Percentiles rank a stretch among this genome's conserved stretches.
Evolutionary conservation across 1,284 basidiomycete genomes (phyloP).

Genomic region (Sanghuangporus weigelae): DNA sequence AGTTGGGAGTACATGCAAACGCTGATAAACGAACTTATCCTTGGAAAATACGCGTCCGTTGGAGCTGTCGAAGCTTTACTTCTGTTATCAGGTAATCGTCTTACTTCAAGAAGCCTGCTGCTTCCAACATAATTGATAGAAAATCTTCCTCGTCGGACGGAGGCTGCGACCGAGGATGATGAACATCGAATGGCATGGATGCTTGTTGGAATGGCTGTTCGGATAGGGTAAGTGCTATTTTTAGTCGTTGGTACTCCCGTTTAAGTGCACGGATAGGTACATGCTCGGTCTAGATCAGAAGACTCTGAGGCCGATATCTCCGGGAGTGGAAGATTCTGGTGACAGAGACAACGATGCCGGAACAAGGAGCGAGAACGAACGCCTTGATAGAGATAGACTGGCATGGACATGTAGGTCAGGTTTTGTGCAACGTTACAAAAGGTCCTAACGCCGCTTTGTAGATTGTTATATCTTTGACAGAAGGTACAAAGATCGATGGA

Average conservation of each 20-base stretch:
- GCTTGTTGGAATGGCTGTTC: conserved; percentile 33
- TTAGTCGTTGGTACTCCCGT: background rate
- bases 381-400: conserved; percentile 31
- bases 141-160: conserved; percentile 14
- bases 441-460: background rate
- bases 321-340: conserved; percentile 26
- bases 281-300: conserved; percentile 30
- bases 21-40: conserved; percentile 27
- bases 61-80: conserved; percentile 36
- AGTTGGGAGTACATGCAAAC: conserved; percentile 27
- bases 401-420: conserved; percentile 32
- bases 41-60: conserved; percentile 30
- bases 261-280: conserved; percentile 10
- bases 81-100: conserved; percentile 28
- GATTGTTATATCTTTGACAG: conserved; percentile 35
- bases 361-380: conserved; percentile 17
- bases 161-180: conserved; percentile 18
- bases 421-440: background rate
- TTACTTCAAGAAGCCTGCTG: too few relatives aligned
- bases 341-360: conserved; percentile 14
- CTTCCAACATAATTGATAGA: background rate
- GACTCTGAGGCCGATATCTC: conserved; percentile 28
- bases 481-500: conserved; percentile 3
- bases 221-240: conserved; percentile 15
- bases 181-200: conserved; percentile 35